A percentile compares a stretch with the other conserved stretches of the same genome.
Evolutionary conservation across 805 yeast genomes (phyloP).

Genomic region (Torulaspora indica): DNA sequence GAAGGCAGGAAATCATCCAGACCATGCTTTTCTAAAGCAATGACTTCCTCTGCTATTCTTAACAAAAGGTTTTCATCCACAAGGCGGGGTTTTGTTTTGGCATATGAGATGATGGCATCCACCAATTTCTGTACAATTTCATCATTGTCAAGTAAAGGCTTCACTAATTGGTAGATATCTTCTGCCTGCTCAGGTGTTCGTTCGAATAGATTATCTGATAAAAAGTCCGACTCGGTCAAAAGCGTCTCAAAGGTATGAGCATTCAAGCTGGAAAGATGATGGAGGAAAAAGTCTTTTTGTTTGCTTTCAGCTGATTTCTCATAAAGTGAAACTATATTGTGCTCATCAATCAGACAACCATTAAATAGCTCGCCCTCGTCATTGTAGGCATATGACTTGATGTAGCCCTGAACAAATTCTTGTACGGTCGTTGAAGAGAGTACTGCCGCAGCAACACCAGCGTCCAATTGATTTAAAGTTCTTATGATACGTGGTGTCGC

Average conservation of each 20-base stretch:
- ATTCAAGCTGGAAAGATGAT: conserved; percentile 18
- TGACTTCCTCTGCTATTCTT: conserved; percentile 12
- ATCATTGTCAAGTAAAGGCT: conserved; percentile 12
- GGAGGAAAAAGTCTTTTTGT: conserved; percentile 22
- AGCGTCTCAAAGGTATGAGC: conserved; percentile 5
- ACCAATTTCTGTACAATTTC: conserved; percentile 16
- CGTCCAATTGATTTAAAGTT: conserved; percentile 28
- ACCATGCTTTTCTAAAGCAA: conserved; percentile 16
- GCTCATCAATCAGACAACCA: conserved; percentile 34
- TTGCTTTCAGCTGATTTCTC: conserved; percentile 21
- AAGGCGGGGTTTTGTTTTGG: conserved; percentile 1
- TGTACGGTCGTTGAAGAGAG: conserved; percentile 17
- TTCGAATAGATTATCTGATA: conserved; percentile 14
- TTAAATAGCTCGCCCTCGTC: conserved; percentile 31
- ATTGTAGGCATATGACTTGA: conserved; percentile 27
- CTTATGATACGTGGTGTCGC: conserved; percentile 27
- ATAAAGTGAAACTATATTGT: conserved; percentile 37
- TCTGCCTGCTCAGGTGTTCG: conserved; percentile 13
- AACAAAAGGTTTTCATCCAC: conserved; percentile 1
- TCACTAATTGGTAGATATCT: conserved; percentile 11
- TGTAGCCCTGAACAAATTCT: conserved; percentile 21
- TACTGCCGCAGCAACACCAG: not conserved
- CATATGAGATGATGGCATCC: conserved; percentile 12
- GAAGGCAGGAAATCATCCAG: conserved; percentile 16
- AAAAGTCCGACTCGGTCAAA: conserved; percentile 18